phyloP scores from a whole-genome alignment of 1,284 basidiomycete genomes.

The Fistulinella staudtii region DNA sequence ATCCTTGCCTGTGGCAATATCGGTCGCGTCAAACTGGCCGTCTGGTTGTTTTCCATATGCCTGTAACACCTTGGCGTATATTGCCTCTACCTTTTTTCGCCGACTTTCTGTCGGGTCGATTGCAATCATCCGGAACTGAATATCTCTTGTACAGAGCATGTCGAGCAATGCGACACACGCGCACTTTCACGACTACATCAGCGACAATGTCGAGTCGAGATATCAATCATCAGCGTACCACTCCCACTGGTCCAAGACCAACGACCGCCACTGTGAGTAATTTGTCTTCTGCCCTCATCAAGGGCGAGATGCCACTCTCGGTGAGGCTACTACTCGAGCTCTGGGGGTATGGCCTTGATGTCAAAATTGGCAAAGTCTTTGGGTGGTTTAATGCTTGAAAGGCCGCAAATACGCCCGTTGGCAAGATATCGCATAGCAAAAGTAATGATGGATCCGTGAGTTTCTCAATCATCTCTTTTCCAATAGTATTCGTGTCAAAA shows the following conservation, averaged over 20 bases:
- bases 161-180: conserved; percentile 63
- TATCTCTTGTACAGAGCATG: conserved; percentile 43
- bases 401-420: conserved; percentile 75
- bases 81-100: conserved; percentile 51
- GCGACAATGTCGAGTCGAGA: neutral
- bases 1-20: conserved; percentile 49
- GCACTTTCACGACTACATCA: conserved; percentile 44
- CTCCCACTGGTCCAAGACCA: conserved; percentile 75
- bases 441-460: conserved; percentile 60
- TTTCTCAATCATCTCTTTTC: conserved; percentile 35
- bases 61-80: conserved; percentile 47
- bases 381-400: conserved; percentile 70
- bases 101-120: conserved; percentile 58
- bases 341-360: conserved; percentile 54
- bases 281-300: conserved; percentile 46
- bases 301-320: conserved; percentile 14
- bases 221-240: conserved; percentile 38
- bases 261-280: conserved; percentile 64
- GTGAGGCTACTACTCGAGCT: conserved; percentile 32
- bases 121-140: conserved; percentile 55
- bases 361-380: conserved; percentile 57
- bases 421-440: conserved; percentile 78
- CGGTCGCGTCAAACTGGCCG: conserved; percentile 47
- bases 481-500: too few species aligned
- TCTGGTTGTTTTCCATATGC: conserved; percentile 36